A percentile compares a stretch with the other conserved stretches of the same genome.
These are phyloP conservation scores for Galerina sulciceps DNA, from an alignment of 768 basidiomycete genomes.

Conservation along the genomic window DNA sequence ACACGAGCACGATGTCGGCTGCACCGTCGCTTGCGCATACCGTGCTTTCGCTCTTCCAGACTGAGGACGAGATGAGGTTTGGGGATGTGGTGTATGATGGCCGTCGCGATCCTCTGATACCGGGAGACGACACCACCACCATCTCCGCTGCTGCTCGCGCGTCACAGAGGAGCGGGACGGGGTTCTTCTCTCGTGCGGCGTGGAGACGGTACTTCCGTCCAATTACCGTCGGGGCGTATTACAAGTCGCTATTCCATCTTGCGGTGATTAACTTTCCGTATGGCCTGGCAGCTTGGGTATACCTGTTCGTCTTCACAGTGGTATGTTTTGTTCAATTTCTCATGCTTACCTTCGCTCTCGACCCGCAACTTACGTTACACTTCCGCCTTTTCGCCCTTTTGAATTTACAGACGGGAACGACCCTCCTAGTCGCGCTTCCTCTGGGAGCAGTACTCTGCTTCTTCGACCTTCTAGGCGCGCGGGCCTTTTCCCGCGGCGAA, in stretches of 20 bases:
- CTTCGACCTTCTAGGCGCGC: conserved; percentile 74
- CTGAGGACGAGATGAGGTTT: conserved; percentile 43
- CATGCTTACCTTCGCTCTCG: not conserved
- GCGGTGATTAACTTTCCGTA: conserved; percentile 79
- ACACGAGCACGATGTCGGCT: conserved; percentile 56
- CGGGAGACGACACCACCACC: conserved; percentile 18
- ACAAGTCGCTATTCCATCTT: conserved; percentile 69
- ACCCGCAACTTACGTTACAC: not conserved
- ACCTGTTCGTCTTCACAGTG: conserved; percentile 79
- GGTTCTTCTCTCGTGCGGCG: conserved; percentile 36
- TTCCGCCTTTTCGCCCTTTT: not conserved
- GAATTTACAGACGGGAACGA: conserved; percentile 78
- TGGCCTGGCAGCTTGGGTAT: conserved; percentile 78
- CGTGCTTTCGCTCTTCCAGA: conserved; percentile 67
- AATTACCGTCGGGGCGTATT: conserved; percentile 58
- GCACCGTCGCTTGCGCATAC: conserved; percentile 74
- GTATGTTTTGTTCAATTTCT: conserved; percentile 48
- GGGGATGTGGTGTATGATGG: conserved; percentile 36
- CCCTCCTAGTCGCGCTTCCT: conserved; percentile 77
- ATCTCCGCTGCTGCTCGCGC: conserved; percentile 6
- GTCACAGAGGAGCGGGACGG: conserved; percentile 15
- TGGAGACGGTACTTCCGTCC: conserved; percentile 72
- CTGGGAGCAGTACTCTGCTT: conserved; percentile 80
- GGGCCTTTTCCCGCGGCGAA: conserved; percentile 74
- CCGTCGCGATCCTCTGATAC: conserved; percentile 31